phyloP scores from a whole-genome alignment of 1,284 basidiomycete genomes.

The Ceratobasidium sp. region DNA sequence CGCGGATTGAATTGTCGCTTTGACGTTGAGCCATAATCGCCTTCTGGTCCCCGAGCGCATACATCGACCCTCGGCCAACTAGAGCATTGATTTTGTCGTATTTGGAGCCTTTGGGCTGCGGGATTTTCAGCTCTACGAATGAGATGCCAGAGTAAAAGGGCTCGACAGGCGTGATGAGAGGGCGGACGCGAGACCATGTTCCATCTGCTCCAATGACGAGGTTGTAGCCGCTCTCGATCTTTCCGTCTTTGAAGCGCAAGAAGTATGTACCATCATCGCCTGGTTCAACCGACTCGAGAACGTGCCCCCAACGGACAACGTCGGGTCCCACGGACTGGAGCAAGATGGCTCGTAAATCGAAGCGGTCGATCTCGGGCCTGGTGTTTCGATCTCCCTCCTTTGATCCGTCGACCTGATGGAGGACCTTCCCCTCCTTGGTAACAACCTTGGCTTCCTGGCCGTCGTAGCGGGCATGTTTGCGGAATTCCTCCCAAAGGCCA shows the following conservation, averaged over 20 bases:
- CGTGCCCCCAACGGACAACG: conserved; percentile 54
- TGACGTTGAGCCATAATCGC: conserved; percentile 58
- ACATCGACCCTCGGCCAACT: conserved; percentile 56
- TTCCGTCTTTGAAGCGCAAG: conserved; percentile 50
- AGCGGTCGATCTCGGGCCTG: conserved; percentile 49
- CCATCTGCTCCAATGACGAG: conserved; percentile 65
- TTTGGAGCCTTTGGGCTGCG: conserved; percentile 48
- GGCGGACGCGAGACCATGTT: conserved; percentile 61
- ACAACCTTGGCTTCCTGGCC: conserved; percentile 55
- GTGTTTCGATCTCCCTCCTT: conserved; percentile 42
- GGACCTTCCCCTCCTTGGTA: conserved; percentile 51
- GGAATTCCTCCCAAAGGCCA: conserved; percentile 55
- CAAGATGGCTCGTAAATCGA: conserved; percentile 54
- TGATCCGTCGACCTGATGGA: neutral
- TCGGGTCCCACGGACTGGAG: conserved; percentile 51
- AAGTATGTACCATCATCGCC: conserved; percentile 28
- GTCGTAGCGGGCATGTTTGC: conserved; percentile 52
- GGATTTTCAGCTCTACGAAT: conserved; percentile 55
- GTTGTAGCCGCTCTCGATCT: conserved; percentile 50
- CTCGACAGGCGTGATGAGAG: conserved; percentile 54
- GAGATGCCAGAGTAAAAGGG: conserved; percentile 59
- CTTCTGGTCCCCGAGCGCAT: conserved; percentile 54
- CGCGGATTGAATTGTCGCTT: conserved; percentile 55
- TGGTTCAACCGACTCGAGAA: conserved; percentile 46
- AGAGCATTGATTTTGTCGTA: conserved; percentile 53